Evolutionary conservation across 352 stramenopile species (phyloP), one percentile per base, ranked within the genome.

Genomic region (Pythium aquatile): DNA sequence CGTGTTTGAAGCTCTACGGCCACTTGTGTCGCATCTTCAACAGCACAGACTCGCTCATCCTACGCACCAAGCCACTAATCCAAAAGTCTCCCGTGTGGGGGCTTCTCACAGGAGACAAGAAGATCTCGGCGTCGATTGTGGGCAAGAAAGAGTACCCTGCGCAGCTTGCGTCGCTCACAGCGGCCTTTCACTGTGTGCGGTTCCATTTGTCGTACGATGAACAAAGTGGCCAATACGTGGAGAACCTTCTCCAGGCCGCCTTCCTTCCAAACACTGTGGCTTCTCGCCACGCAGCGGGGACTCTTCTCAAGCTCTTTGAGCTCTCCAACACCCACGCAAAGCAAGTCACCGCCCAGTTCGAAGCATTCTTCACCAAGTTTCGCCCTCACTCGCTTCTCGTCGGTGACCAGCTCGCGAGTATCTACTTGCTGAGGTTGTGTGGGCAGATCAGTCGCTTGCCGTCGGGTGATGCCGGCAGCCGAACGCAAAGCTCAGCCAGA

Each of bases 231-330:
- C 62, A 68, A 30, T 55, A 83, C 55, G 56, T 91, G n/a, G 76
- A 89, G n/a, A 69, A 73, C 13, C 37, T 93, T 10, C 54, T 83
- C 14, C 79, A 88, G 32, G 74, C 75, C 1, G 75, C 77, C 7
- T 92, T 91, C 55, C 52, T 83, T 2, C 79, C 81, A 0, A 75
- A 63, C 20, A 67, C 67, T 20, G 63, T 73, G 17, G 76, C 77
- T 7, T 79, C 83, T 20, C 81, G 85, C 14, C 85, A 93, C 52
- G 81, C 83, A 4, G 75, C 83, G 0, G 84, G 77, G n/a, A 79
- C 76, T 10, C 42, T 90, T 9, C 51, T 90, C 17, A 47, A 55
- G 26, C 70, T 91, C 37, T 79, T 91, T 57, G 71, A 81, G 47
- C 64, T 73, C 13, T 76, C 52, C 67, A 79, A 47, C n/a, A 55